Percentiles rank a stretch among this genome's conserved stretches.
These are phyloP conservation scores for Cystoderma amianthinum DNA, from an alignment of 768 basidiomycete species.

Conservation along the genomic window DNA sequence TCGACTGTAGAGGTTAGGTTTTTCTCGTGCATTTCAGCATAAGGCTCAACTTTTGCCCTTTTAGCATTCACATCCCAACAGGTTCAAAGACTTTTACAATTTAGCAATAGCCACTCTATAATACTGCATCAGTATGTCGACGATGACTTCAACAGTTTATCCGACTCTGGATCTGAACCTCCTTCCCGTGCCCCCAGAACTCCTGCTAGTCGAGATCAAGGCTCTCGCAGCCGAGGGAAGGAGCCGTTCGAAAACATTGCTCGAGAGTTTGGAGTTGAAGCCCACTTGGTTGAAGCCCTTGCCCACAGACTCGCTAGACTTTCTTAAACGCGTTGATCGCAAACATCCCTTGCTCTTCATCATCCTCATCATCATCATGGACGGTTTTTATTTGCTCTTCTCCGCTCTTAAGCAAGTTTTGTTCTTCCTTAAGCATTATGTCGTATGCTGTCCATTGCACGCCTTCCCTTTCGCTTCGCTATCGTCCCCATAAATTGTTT, in stretches of 20 bases:
- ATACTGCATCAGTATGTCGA: conserved; percentile 11
- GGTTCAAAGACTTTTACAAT: conserved; percentile 35
- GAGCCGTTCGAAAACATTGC: conserved; percentile 47
- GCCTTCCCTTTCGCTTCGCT: neutral
- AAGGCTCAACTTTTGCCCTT: conserved; percentile 3
- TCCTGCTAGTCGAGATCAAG: conserved; percentile 12
- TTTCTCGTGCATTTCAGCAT: neutral
- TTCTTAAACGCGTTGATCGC: neutral
- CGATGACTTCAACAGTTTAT: conserved; percentile 3
- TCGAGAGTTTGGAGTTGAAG: conserved; percentile 68
- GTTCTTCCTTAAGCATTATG: neutral
- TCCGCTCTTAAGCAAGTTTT: neutral
- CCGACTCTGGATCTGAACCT: conserved; percentile 10
- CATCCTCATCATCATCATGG: neutral
- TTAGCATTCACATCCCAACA: conserved; percentile 64
- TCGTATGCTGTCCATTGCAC: neutral
- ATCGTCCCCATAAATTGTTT: no score
- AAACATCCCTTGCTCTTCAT: neutral
- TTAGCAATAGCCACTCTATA: conserved; percentile 23
- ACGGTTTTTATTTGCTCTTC: neutral
- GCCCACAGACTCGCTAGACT: conserved; percentile 44
- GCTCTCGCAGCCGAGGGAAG: neutral
- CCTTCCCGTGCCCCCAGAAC: conserved; percentile 15
- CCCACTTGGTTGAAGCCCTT: conserved; percentile 60
- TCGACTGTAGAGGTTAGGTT: conserved; percentile 51